Evolutionary conservation across 495 filamentous ascomycete genomes (phyloP).

Genomic region (Aspergillus diversus): DNA sequence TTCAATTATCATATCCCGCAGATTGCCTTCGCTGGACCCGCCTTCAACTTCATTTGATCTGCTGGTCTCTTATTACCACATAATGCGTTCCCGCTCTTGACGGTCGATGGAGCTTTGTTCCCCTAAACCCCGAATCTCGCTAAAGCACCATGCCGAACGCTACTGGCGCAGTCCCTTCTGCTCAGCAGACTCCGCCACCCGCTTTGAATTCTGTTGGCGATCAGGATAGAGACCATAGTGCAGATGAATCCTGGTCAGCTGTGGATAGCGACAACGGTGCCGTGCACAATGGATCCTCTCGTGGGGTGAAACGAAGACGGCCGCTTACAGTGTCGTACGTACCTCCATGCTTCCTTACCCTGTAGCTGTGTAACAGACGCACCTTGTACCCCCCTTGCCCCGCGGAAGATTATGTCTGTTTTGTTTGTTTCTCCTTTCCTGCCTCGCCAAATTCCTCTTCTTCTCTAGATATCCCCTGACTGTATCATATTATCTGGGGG

Average conservation of each 20-base stretch:
- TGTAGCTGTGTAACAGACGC: not conserved
- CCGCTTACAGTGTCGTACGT: conserved; percentile 53
- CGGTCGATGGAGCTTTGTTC: not conserved
- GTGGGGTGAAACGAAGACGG: conserved; percentile 47
- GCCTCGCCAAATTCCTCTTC: not conserved
- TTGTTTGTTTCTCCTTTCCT: not conserved
- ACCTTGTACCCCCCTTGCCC: too few species aligned
- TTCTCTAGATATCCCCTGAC: not conserved
- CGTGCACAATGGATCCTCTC: conserved; percentile 37
- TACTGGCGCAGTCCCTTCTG: conserved; percentile 25
- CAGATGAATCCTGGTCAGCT: conserved; percentile 43
- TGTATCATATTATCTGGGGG: conserved; percentile 2
- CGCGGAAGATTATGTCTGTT: not conserved
- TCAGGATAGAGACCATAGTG: conserved; percentile 40
- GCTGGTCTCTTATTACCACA: conserved; percentile 1
- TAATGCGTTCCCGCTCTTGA: conserved; percentile 14
- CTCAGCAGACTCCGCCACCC: conserved; percentile 32
- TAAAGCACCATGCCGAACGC: conserved; percentile 48
- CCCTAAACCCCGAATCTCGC: conserved; percentile 30
- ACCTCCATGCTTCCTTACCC: not conserved
- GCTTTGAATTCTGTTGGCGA: conserved; percentile 27
- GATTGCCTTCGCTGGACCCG: conserved; percentile 6
- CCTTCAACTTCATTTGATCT: conserved; percentile 17
- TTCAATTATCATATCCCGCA: conserved; percentile 8
- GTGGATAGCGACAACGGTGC: conserved; percentile 42